phyloP scores from a whole-genome alignment of 257 asterid species.

The Anisodus tanguticus region DNA sequence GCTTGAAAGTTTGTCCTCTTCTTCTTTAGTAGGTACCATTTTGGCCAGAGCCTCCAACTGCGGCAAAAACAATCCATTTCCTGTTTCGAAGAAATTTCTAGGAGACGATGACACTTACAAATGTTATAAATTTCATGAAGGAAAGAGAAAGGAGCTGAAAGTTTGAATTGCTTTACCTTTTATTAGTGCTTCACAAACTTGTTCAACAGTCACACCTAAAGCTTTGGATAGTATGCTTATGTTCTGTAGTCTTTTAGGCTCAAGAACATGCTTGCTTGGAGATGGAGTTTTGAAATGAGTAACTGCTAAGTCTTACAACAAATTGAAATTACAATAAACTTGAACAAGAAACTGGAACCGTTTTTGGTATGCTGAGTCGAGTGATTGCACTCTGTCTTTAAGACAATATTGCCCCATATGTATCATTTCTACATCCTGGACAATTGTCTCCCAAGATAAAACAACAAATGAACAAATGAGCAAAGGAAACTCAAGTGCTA shows the following conservation, averaged over 20 bases:
- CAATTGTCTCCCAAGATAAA: no score
- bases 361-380: no score
- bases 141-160: neutral
- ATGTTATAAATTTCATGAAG: neutral
- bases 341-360: no score
- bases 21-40: slow-evolving; percentile 91
- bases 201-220: slow-evolving; percentile 71
- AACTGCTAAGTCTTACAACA: no score
- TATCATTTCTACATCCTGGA: no score
- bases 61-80: slow-evolving; percentile 81
- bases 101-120: no score
- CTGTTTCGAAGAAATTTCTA: slow-evolving; percentile 43
- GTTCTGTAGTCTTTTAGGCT: slow-evolving; percentile 92
- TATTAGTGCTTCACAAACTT: slow-evolving; percentile 75
- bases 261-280: slow-evolving; percentile 89
- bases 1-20: slow-evolving; percentile 68
- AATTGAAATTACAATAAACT: no score
- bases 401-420: no score
- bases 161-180: slow-evolving; percentile 50
- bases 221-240: slow-evolving; percentile 90
- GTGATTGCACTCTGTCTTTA: no score
- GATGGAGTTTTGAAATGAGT: slow-evolving; percentile 88
- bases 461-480: no score
- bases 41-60: slow-evolving; percentile 85
- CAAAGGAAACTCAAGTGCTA: no score